Base-by-base conservation (phyloP, 1,284 basidiomycete genomes). In the Cutaneotrichosporon curvatum region DNA sequence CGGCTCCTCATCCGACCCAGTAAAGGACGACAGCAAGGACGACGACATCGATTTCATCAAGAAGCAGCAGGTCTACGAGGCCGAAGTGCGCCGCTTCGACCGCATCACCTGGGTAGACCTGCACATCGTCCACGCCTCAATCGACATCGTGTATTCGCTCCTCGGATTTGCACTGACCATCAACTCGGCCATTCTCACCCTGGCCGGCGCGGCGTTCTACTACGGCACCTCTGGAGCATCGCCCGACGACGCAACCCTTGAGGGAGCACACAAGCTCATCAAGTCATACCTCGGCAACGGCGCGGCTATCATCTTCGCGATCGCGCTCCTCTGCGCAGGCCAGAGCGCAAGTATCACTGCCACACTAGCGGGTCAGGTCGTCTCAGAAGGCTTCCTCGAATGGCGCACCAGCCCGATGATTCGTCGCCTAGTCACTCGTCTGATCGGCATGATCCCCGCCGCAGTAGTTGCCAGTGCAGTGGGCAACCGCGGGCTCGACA, bases 341-440 rank as follows among this genome's bases (percentile, higher is more conserved):
- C 90, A 97, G 75, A 89, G 87, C 55, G 87, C 94, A 0, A 88
- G 85, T 9, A 81, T 97, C 51, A 87, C 95, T 2, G 91, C 88
- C 7, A 97, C 91, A 0, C 78, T 97, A 11, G 86, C 90, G 0
- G 94, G 92, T 20, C 78, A 97, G 71, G 83, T 91, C 37, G 85
- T 97, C 28, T 85, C 84, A 0, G 94, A 97, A 71, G 94, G 94
- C 0, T 95, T 96, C 70, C 78, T 98, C 51, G 80, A 82, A 48
- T 97, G 92, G 92, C 79, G 79, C 43, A 79, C 89, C 40, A 85
- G 87, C 47, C 86, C 90, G 11, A 77, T 87, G 37, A 62, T 87
- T 35, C 81, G 92, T 9, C 81, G 92, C 8, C 70, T 94, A 4
- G 59, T 90, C 42, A 98, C 94, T 1, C 83, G 94, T 5, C 71